Base-by-base conservation (phyloP, 805 yeast genomes). In the Saccharomyces kudriavzevii region DNA sequence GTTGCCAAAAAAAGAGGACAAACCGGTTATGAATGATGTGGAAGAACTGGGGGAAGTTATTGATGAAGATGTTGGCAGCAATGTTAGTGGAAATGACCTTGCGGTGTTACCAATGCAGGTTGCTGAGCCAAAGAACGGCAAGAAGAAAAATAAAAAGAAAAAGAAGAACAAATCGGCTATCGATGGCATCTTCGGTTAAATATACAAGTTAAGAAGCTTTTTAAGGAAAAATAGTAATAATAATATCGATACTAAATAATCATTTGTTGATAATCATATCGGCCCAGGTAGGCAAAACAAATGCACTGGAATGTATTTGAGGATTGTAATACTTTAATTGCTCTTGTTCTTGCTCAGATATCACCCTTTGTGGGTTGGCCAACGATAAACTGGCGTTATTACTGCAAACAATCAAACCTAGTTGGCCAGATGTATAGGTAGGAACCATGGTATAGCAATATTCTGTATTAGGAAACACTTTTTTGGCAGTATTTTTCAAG, bases 361-460 rank as follows among this genome's bases (percentile, higher is more conserved):
- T 59, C 51, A 77, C 64, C 60, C 91, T 79, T 28, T 69, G 54
- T 8, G 96, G 92, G 31, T 56, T 68, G 24, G 70, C 70, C 52
- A 87, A 72, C 57, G 76, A 68, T 24, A 75, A 71, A 0, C 65
- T 45, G 1, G 71, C 59, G 62, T 84, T 79, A 64, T 83, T 84
- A 45, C 85, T 77, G 56, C 92, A 87, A 24, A 87, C 79, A 67
- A 89, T 76, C 53, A 89, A 74, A 0, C 96, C 96, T 58, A 89
- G 77, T 70, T 88, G 96, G 14, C 96, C 96, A 6, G 92, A 84
- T 2, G 96, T 88, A 70, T 89, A 89, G 13, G 89, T 81, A 43
- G 96, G 96, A 69, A 89, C 89, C 61, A 88, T 85, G 56, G 92
- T 85, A 68, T 86, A 88, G 59, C 87, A 78, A 66, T 86, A 85